A percentile compares a stretch with the other conserved stretches of the same genome.
Conservation (phyloP, 2,329 filamentous ascomycete species). For the Geosmithia morbida region DNA sequence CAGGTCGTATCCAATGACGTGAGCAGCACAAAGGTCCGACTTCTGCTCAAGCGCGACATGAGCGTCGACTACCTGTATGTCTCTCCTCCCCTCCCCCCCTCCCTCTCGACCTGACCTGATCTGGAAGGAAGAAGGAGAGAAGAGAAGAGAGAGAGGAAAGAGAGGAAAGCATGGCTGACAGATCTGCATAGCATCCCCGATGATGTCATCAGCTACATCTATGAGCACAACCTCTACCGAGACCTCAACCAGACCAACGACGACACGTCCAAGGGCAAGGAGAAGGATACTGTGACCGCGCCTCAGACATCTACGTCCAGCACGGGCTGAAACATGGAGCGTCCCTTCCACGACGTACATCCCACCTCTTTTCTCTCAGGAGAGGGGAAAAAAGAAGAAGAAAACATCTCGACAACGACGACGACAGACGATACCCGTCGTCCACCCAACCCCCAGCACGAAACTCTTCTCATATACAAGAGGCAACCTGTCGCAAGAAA, state of each 20-base stretch:
- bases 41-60: slow-evolving; percentile 68
- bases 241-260: slow-evolving; percentile 2
- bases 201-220: slow-evolving; percentile 61
- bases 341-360: background rate
- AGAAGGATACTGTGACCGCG: background rate
- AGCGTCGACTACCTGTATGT: slow-evolving; percentile 54
- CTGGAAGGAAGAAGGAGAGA: background rate
- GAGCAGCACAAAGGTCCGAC: slow-evolving; percentile 66
- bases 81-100: background rate
- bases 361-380: too few relatives aligned
- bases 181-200: slow-evolving; percentile 35
- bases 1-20: slow-evolving; percentile 61
- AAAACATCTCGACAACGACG: too few relatives aligned
- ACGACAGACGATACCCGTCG: too few relatives aligned
- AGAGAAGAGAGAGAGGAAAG: too few relatives aligned
- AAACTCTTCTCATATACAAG: too few relatives aligned
- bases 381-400: too few relatives aligned
- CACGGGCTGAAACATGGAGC: background rate
- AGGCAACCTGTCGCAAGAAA: too few relatives aligned
- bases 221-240: slow-evolving; percentile 39
- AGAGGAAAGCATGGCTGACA: too few relatives aligned
- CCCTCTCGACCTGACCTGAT: background rate
- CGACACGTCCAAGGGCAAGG: slow-evolving; percentile 2
- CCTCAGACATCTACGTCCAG: background rate
- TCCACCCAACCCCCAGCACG: too few relatives aligned